A percentile compares a stretch with the other conserved stretches of the same genome.
Evolutionary conservation across 1,139 yeast genomes (phyloP).

Genomic region (Arxiozyma telluris): DNA sequence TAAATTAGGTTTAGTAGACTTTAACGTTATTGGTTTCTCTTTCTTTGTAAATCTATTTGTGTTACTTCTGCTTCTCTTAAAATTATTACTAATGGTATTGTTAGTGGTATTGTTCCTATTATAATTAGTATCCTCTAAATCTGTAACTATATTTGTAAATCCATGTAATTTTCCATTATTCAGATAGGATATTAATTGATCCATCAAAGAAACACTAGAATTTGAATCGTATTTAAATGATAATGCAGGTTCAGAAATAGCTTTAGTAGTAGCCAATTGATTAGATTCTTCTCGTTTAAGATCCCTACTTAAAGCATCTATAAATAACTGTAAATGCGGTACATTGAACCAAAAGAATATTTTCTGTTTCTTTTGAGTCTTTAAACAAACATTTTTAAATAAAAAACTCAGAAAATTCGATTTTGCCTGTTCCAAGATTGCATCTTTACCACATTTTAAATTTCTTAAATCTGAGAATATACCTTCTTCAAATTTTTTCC

Average conservation of each 20-base stretch:
- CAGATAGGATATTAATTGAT: slow-evolving; percentile 1
- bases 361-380: slow-evolving; percentile 94
- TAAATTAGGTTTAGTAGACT: neutral
- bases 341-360: slow-evolving; percentile 96
- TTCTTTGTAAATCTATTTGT: no score
- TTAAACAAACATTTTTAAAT: slow-evolving; percentile 74
- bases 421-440: slow-evolving; percentile 79
- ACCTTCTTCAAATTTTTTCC: slow-evolving; percentile 95
- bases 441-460: slow-evolving; percentile 80
- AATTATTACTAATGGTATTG: no score
- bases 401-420: slow-evolving; percentile 77
- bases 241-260: slow-evolving; percentile 55
- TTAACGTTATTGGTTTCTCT: neutral
- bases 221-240: slow-evolving; percentile 43
- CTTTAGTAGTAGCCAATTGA: slow-evolving; percentile 52
- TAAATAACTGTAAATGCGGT: slow-evolving; percentile 84
- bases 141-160: neutral
- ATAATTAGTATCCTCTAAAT: slow-evolving; percentile 1
- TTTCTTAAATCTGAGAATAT: slow-evolving; percentile 84
- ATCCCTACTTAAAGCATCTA: slow-evolving; percentile 90
- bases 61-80: no score
- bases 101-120: neutral
- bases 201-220: slow-evolving; percentile 14
- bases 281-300: slow-evolving; percentile 61
- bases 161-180: neutral